Evolutionary conservation across 2,329 filamentous ascomycete genomes (phyloP).

Genomic region (Fusarium sp.): DNA sequence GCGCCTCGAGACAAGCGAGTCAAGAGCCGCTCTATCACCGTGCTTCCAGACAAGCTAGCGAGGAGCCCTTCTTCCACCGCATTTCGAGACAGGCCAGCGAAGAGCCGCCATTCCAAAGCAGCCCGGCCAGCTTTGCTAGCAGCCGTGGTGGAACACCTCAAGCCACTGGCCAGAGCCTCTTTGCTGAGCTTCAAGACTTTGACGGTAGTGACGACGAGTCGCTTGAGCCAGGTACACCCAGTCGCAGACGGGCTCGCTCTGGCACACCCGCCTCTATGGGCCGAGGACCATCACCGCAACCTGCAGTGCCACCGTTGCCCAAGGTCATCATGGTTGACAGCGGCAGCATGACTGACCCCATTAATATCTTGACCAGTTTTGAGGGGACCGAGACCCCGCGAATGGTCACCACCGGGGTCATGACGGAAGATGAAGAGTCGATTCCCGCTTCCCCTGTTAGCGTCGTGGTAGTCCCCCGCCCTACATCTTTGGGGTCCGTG

Average conservation of each 20-base stretch:
- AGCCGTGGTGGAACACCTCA: slow-evolving; percentile 64
- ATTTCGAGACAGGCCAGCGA: slow-evolving; percentile 72
- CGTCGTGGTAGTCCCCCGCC: slow-evolving; percentile 49
- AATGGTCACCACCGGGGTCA: slow-evolving; percentile 13
- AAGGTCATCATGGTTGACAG: slow-evolving; percentile 69
- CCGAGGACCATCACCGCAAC: slow-evolving; percentile 58
- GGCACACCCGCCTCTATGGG: slow-evolving; percentile 62
- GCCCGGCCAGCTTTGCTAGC: slow-evolving; percentile 67
- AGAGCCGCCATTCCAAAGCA: slow-evolving; percentile 68
- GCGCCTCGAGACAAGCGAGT: slow-evolving; percentile 71
- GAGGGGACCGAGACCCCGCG: slow-evolving; percentile 15
- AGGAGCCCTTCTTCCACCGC: slow-evolving; percentile 67
- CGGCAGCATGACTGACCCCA: slow-evolving; percentile 70
- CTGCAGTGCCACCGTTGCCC: slow-evolving; percentile 62
- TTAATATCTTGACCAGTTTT: slow-evolving; percentile 51
- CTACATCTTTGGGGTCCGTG: slow-evolving; percentile 58
- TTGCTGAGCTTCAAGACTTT: slow-evolving; percentile 88
- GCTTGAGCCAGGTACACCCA: slow-evolving; percentile 66
- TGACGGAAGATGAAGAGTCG: slow-evolving; percentile 33
- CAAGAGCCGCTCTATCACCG: slow-evolving; percentile 68
- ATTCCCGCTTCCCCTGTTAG: slow-evolving; percentile 41
- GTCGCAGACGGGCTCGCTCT: slow-evolving; percentile 60
- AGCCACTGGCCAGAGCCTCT: slow-evolving; percentile 77
- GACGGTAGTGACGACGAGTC: slow-evolving; percentile 81
- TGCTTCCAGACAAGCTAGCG: slow-evolving; percentile 71